Percentiles rank a stretch among this genome's conserved stretches.
These are phyloP conservation scores for Scutellaria barbata DNA, from an alignment of 257 asterid genomes.

Conservation along the genomic window DNA sequence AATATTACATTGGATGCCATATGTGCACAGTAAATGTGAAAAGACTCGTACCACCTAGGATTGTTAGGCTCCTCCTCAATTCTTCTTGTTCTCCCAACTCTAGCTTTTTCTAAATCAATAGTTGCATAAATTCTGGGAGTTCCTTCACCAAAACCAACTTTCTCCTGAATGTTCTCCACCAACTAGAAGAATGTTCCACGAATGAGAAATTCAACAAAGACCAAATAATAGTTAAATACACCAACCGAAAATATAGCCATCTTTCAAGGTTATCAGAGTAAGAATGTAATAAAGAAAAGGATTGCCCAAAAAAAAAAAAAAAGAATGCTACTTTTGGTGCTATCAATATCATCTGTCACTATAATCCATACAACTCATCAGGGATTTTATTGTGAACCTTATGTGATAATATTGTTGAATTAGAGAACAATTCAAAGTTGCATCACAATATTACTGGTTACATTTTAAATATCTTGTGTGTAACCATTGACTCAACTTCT, in stretches of 20 bases:
- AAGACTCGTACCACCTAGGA: constrained; percentile 87
- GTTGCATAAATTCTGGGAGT: constrained; percentile 77
- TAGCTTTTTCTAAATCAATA: constrained; percentile 81
- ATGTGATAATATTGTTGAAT: too few relatives aligned
- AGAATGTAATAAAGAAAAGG: neutral
- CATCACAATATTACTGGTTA: neutral
- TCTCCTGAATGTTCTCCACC: constrained; percentile 67
- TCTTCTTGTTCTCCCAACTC: constrained; percentile 80
- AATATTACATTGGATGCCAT: constrained; percentile 69
- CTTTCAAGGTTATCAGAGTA: neutral
- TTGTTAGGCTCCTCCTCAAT: constrained; percentile 72
- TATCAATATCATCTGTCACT: too few relatives aligned
- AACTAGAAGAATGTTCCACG: constrained; percentile 49
- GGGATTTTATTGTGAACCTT: too few relatives aligned
- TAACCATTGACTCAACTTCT: neutral
- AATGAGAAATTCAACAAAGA: constrained; percentile 24
- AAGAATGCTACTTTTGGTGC: too few relatives aligned
- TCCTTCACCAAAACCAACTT: constrained; percentile 83
- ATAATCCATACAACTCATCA: too few relatives aligned
- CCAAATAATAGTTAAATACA: neutral
- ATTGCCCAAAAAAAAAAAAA: too few relatives aligned
- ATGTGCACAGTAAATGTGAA: constrained; percentile 89
- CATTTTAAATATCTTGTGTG: neutral
- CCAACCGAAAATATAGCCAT: constrained; percentile 16
- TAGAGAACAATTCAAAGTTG: neutral